Conservation (phyloP, 2,329 filamentous ascomycete species). For the Fusarium ambrosium region DNA sequence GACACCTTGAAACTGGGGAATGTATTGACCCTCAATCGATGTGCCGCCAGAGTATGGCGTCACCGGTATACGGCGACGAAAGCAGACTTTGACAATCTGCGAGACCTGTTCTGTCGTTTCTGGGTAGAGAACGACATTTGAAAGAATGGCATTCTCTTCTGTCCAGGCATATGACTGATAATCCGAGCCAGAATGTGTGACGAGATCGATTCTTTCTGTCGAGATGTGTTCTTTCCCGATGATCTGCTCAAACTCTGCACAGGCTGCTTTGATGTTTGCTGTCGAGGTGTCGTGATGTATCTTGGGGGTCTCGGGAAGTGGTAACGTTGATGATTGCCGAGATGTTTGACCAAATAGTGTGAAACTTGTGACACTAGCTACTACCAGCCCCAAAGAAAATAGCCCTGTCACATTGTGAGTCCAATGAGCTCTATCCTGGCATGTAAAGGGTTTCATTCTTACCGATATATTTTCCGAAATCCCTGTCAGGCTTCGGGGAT, state of each 20-base stretch:
- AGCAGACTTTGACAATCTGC: conserved; percentile 81
- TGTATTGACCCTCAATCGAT: neutral
- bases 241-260: conserved; percentile 2
- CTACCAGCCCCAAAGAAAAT: neutral
- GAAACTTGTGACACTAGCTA: neutral
- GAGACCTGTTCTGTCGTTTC: conserved; percentile 79
- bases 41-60: conserved; percentile 70
- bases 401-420: neutral
- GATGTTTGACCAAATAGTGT: neutral
- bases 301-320: neutral
- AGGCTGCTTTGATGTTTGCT: conserved; percentile 14
- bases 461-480: neutral
- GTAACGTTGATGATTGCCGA: neutral
- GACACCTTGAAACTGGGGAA: neutral
- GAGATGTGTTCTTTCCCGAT: conserved; percentile 22
- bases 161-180: conserved; percentile 33
- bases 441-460: accelerated
- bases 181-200: conserved; percentile 29
- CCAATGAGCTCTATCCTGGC: accelerated
- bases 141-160: conserved; percentile 1
- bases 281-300: neutral
- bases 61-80: conserved; percentile 60
- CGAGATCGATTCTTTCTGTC: neutral
- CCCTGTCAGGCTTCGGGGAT: neutral
- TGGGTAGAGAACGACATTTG: conserved; percentile 71